Conservation (phyloP, 345 rosid species). For the Lepidium africanum region DNA sequence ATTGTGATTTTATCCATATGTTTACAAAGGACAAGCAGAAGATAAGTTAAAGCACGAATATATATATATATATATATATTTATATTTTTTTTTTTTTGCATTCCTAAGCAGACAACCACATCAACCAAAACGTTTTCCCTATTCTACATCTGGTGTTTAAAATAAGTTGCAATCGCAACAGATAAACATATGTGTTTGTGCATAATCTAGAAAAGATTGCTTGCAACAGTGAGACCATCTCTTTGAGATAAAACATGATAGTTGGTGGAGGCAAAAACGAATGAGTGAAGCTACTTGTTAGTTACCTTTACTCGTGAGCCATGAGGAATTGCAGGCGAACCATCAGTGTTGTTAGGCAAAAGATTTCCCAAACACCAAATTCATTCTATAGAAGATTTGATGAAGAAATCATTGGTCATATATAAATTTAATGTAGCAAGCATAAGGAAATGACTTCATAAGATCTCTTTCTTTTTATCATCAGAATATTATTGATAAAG, state of each 20-base stretch:
- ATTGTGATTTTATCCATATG: background rate
- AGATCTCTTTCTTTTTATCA: too few species aligned
- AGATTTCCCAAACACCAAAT: slow-evolving; percentile 97
- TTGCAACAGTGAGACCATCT: slow-evolving; percentile 5
- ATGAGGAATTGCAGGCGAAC: slow-evolving; percentile 85
- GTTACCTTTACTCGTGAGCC: slow-evolving; percentile 97
- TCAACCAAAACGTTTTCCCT: background rate
- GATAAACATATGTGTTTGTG: background rate
- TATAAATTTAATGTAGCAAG: background rate
- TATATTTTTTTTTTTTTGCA: background rate
- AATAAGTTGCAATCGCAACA: background rate
- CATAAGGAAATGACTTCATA: too few species aligned
- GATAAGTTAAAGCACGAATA: background rate
- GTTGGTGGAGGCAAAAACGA: background rate
- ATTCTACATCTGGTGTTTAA: background rate
- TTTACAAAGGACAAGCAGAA: too few species aligned
- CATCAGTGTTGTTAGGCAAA: slow-evolving; percentile 91
- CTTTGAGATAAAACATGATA: background rate
- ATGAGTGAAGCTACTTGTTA: background rate
- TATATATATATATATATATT: background rate
- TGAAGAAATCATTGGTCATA: background rate
- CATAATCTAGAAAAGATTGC: background rate
- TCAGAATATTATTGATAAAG: too few species aligned
- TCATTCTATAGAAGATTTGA: slow-evolving; percentile 51
- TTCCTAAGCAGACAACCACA: background rate